phyloP scores from a whole-genome alignment of 1,284 basidiomycete species.

The Takashimella koratensis region DNA sequence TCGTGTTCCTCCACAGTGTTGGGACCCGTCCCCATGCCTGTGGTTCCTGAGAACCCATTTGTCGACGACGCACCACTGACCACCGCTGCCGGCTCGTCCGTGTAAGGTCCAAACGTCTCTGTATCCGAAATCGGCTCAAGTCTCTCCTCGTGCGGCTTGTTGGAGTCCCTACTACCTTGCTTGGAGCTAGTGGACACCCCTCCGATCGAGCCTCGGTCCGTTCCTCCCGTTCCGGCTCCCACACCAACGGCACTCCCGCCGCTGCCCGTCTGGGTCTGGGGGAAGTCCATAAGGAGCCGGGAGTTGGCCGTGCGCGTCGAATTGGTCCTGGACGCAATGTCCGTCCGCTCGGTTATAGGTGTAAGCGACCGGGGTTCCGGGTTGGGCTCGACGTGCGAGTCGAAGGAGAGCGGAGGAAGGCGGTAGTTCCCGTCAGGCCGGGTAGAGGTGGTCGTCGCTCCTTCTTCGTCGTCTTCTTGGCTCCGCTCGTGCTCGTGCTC shows the following conservation, averaged over 20 bases:
- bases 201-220: conserved; percentile 13
- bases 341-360: conserved; percentile 54
- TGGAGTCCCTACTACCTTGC: conserved; percentile 28
- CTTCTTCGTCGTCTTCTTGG: not conserved
- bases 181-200: conserved; percentile 18
- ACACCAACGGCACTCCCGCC: not conserved
- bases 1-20: conserved; percentile 7
- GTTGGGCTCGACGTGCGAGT: not conserved
- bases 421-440: conserved; percentile 26
- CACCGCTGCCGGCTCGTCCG: conserved; percentile 11
- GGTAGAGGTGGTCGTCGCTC: not conserved
- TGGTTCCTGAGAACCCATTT: too few species aligned
- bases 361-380: conserved; percentile 46
- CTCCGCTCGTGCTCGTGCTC: conserved; percentile 1
- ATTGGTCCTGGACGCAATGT: conserved; percentile 31
- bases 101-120: conserved; percentile 8
- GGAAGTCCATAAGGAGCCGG: conserved; percentile 5
- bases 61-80: not conserved
- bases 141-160: conserved; percentile 13
- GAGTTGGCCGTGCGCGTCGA: conserved; percentile 25
- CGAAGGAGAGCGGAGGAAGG: conserved; percentile 39
- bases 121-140: conserved; percentile 23
- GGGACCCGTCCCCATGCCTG: not conserved
- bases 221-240: not conserved
- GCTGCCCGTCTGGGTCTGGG: not conserved